phyloP scores from a whole-genome alignment of 768 basidiomycete genomes.

The Auricularia sp. region DNA sequence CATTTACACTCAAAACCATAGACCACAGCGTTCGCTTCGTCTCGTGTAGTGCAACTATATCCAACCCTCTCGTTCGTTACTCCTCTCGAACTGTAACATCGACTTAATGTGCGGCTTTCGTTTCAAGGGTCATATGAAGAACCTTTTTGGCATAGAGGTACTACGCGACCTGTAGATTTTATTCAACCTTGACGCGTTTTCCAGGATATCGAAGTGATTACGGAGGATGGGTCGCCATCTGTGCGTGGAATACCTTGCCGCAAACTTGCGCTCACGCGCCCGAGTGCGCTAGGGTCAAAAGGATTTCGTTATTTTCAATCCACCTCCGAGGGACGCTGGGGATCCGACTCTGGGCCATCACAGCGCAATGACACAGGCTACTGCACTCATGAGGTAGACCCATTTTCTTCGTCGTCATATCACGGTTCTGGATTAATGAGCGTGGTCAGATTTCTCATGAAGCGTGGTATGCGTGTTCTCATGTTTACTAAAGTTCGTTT shows the following conservation, averaged over 20 bases:
- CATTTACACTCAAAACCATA: no score
- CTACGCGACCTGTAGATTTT: not conserved
- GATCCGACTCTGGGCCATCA: conserved; percentile 45
- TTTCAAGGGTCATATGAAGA: conserved; percentile 50
- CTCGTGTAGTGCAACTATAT: conserved; percentile 83
- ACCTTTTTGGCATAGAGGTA: conserved; percentile 57
- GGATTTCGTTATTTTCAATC: conserved; percentile 73
- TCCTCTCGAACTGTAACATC: not conserved
- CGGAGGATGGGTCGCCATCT: conserved; percentile 73
- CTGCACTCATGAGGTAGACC: conserved; percentile 46
- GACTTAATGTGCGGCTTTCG: not conserved
- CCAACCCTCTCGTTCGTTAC: conserved; percentile 43
- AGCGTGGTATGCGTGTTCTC: conserved; percentile 68
- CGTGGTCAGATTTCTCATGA: conserved; percentile 51
- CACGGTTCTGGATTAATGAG: no score
- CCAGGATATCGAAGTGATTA: conserved; percentile 55
- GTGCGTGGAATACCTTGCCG: not conserved
- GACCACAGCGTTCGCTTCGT: conserved; percentile 56
- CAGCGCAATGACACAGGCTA: conserved; percentile 60
- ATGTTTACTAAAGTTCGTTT: conserved; percentile 75
- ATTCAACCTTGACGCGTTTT: no score
- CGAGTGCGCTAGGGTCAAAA: conserved; percentile 39
- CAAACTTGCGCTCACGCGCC: not conserved
- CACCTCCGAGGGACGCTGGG: conserved; percentile 45
- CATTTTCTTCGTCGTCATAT: not conserved